Evolutionary conservation across 345 rosid species (phyloP), one percentile per base, ranked within the genome.

Genomic region (Jatropha curcas): DNA sequence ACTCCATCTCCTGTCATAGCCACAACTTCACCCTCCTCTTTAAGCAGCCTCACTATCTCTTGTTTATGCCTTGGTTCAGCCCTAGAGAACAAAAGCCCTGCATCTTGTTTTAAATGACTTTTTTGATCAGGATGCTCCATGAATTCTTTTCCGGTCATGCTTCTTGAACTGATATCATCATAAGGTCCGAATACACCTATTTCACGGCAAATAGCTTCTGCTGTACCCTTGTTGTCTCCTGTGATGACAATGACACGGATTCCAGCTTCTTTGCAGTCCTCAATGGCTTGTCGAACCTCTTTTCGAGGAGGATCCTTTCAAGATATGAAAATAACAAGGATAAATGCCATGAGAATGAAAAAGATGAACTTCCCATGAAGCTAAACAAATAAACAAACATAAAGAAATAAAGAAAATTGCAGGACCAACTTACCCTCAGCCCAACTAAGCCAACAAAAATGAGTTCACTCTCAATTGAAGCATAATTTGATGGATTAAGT

Each of bases 1-100:
- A 92, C 98, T 78, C 98, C 99, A 80, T 95, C 99, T 69, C 98
- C 98, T 25, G 99, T 95, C 99, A 95, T 95, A 35, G 99, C 98
- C 71, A 95, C 99, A 24, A 95, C 99, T 82, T 95, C 99, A n/a
- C 96, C 97, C 65, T 91, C 97, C 79, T 86, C 98, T 84, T 95
- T 91, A 61, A 95, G 99, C 84, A 92, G 71, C 83, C 97, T 89
- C 43, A 95, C 99, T 76, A 95, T 95, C 78, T 95, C 99, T 80
- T 95, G 99, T 76, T 95, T 95, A 81, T 95, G 99, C 80, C 84
- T 84, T 56, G 99, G 99, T 80, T 95, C 99, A 53, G 99, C 98
- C 88, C 99, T 88, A 4, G 99, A 95, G 84, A 95, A 91, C 71
- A 92, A 63, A 10, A 92, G 84, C 65, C 99, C 97, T 74, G 92